Percentiles rank a stretch among this genome's conserved stretches.
Evolutionary conservation across 148 eudicot genomes (phyloP).

Genomic region (Amaranthus palmeri): DNA sequence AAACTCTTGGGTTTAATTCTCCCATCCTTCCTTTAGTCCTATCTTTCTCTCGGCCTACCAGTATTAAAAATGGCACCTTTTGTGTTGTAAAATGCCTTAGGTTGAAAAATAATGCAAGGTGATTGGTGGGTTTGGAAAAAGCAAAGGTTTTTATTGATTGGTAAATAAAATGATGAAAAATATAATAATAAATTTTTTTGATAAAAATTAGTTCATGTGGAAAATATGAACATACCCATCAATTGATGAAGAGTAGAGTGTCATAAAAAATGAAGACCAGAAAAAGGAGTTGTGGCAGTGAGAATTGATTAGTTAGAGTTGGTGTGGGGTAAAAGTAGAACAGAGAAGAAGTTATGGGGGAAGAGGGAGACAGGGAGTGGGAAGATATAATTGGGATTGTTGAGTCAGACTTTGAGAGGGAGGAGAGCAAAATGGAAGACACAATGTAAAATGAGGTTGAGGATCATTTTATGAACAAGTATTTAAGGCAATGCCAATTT

Average conservation of each 20-base stretch:
- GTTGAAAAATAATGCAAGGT: conserved; percentile 16
- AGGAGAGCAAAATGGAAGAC: conserved; percentile 1
- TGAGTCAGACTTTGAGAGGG: conserved; percentile 29
- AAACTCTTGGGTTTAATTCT: too few species aligned
- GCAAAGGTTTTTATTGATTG: too few species aligned
- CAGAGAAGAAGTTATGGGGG: conserved; percentile 22
- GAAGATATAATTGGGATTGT: conserved; percentile 17
- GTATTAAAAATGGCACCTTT: not conserved
- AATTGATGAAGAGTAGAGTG: not conserved
- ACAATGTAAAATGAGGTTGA: not conserved
- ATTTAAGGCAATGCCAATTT: too few species aligned
- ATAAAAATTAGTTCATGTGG: not conserved
- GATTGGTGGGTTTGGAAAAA: not conserved
- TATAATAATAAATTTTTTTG: not conserved
- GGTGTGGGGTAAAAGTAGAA: conserved; percentile 29
- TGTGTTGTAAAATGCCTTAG: not conserved
- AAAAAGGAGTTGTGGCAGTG: conserved; percentile 5
- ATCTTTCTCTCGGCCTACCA: too few species aligned
- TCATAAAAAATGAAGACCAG: not conserved
- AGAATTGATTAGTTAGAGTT: conserved; percentile 25
- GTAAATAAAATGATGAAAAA: too few species aligned
- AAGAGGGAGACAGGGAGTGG: conserved; percentile 13
- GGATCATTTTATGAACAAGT: not conserved
- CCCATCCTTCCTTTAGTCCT: too few species aligned
- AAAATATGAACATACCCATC: conserved; percentile 19